Base-by-base conservation (phyloP, 768 basidiomycete genomes). In the Collybia sp. region DNA sequence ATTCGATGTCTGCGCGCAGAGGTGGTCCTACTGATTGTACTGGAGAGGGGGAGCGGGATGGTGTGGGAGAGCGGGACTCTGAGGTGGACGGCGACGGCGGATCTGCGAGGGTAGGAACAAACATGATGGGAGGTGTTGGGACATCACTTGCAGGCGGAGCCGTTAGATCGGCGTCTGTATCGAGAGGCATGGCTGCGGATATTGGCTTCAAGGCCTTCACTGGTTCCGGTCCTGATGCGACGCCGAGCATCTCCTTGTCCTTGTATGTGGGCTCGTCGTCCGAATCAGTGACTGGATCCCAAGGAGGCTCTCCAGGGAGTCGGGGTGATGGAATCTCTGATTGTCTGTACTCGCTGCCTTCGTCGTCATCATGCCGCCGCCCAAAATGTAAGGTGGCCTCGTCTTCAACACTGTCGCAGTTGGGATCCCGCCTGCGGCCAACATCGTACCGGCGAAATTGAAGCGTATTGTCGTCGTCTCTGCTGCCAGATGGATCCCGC, bases 81-180 rank as follows among this genome's bases (percentile, higher is more conserved):
- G 65, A 60, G 12, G 65, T 63, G 1, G 67, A 55, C 2, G 71
- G 66, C 0, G 74, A 71, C 4, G 67, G 61, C 2, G 70, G 63
- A 10, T 63, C 63, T 12, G 72, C 50, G 40, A 72, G 59, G 10
- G 62, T 53, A 1, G 73, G 65, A 16, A 70, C 71, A 6, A 74
- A 70, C 71, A 75, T 75, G 32, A 74, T 76, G 11, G 75, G 73
- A n/a, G 72, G 69, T 3, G 70, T 65, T 5, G 67, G 64, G 6
- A 61, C 57, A 44, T 58, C 55, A 47, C 59, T 48, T 9, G 57
- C 42, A 33, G 57, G 46, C 38, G 65, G 58, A 33, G 58, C 55
- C 12, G 61, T 65, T 9, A 58, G 53, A 44, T 73, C 70, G 37
- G 64, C 53, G 31, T 65, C 64, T 32, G 58, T 54, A 32, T 56